A percentile compares a stretch with the other conserved stretches of the same genome.
Conservation (phyloP, 2,329 filamentous ascomycete species). For the Claviceps pazoutovae region DNA sequence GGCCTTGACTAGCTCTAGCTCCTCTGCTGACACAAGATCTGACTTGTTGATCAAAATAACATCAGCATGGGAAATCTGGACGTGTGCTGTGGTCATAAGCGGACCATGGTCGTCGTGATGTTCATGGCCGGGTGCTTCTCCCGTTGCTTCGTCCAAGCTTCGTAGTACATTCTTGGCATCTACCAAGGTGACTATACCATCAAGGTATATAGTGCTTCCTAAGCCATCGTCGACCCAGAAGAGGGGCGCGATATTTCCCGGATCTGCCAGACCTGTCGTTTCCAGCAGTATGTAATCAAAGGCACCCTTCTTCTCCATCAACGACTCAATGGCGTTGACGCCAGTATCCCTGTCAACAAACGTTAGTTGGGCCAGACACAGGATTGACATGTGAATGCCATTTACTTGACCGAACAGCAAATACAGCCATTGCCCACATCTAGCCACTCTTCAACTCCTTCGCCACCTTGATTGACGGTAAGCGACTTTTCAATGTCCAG, state of each 20-base stretch:
- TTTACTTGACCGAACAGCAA: conserved; percentile 88
- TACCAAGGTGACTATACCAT: conserved; percentile 90
- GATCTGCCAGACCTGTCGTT: conserved; percentile 88
- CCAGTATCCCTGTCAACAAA: conserved; percentile 56
- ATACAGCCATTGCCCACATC: conserved; percentile 95
- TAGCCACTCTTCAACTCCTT: conserved; percentile 85
- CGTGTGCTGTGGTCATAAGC: conserved; percentile 78
- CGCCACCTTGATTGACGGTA: conserved; percentile 72
- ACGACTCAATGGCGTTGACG: conserved; percentile 84
- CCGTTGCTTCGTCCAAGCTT: conserved; percentile 60
- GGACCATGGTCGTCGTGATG: conserved; percentile 44
- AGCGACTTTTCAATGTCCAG: conserved; percentile 92
- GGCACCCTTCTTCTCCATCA: conserved; percentile 85
- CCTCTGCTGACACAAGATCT: conserved; percentile 59
- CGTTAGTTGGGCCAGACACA: not conserved
- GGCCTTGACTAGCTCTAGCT: conserved; percentile 54
- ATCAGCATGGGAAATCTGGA: conserved; percentile 94
- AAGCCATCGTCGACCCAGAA: conserved; percentile 98
- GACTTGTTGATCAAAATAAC: conserved; percentile 90
- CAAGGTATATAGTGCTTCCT: conserved; percentile 88
- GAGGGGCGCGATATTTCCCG: conserved; percentile 84
- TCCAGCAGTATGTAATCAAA: conserved; percentile 98
- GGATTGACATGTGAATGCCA: not conserved
- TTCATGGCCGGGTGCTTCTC: conserved; percentile 37
- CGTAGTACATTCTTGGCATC: conserved; percentile 86